These are phyloP conservation scores for Lecanicillium sp. DNA, from an alignment of 2,329 filamentous ascomycete species.

Conservation along the genomic window DNA sequence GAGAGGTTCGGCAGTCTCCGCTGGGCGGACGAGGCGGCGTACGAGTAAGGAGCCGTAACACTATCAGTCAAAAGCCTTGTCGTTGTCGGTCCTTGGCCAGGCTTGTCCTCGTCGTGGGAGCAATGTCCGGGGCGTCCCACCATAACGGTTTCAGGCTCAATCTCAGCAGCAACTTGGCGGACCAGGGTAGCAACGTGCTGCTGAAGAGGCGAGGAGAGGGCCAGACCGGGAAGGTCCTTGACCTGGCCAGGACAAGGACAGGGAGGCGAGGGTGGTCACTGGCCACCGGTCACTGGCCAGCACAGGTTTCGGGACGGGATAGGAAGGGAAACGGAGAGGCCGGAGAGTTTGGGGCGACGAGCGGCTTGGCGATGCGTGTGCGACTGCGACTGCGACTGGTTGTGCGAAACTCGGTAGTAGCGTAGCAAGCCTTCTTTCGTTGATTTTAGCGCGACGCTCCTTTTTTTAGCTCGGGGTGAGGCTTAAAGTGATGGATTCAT, in stretches of 20 bases:
- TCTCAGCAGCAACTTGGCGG: not conserved
- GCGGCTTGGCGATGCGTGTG: not conserved
- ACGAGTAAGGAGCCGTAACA: not conserved
- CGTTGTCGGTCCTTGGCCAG: not conserved
- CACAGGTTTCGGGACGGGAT: not conserved
- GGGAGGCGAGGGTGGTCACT: no score
- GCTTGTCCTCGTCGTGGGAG: not conserved
- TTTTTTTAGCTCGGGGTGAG: not conserved
- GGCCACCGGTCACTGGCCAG: no score
- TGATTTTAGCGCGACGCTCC: not conserved
- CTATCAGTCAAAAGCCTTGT: not conserved
- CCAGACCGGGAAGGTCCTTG: no score
- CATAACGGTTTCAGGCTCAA: not conserved
- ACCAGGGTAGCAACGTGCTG: no score
- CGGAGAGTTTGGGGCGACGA: slow-evolving; percentile 8
- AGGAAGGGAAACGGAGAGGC: not conserved
- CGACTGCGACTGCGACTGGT: no score
- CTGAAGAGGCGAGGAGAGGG: no score
- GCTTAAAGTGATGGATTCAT: slow-evolving; percentile 1
- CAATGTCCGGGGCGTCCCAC: not conserved
- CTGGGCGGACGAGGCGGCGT: not conserved
- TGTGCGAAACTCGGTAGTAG: no score
- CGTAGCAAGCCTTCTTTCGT: no score
- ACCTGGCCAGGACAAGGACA: no score
- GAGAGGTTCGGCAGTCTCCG: slow-evolving; percentile 4